Evolutionary conservation across 2,329 filamentous ascomycete genomes (phyloP), one percentile per base, ranked within the genome.

Genomic region (Diaporthe helianthi): DNA sequence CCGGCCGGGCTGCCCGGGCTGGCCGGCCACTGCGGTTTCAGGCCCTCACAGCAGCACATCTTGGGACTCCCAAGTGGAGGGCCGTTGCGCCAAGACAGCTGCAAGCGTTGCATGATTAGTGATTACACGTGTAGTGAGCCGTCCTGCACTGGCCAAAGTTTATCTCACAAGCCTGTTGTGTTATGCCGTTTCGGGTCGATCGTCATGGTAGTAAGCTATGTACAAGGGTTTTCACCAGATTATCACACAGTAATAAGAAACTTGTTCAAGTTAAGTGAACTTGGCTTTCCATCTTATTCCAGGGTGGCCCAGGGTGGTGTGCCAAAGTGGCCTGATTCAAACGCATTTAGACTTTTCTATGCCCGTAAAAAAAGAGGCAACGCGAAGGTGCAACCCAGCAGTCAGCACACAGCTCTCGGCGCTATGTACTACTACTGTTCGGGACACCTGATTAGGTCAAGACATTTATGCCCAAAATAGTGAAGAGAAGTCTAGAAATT

Each of bases 341-440:
- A 49, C 58, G 44, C 58, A 46, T 19, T 63, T 63, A 49, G 31
- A 49, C 58, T 63, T 63, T 63, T 63, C 44, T 63, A 63, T 24
- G 26, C 22, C 36, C 58, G n/a, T 19, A 47, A 33, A 47, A 33
- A 41, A 24, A 29, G 53, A 41, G 8, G 24, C n/a, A 60, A 44
- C 13, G 36, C 41, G 24, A n/a, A 36, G 44, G 44, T 24, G 24
- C 44, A 36, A 63, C 44, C 58, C 29, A 49, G 55, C 55, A 47
- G 58, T 29, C 44, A 49, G n/a, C n/a, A 13, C n/a, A 13, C 29
- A 49, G 58, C 58, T 12, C 41, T 29, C 15, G 7, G 26, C 26
- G 19, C n/a, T 31, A n/a, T 24, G 58, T n/a, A n/a, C n/a, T n/a
- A n/a, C 58, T 19, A 47, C 44, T 17, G 36, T 49, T 36, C 9